Base-by-base conservation (phyloP, 129 eudicot species). In the Centrapalus pauciflorus region DNA sequence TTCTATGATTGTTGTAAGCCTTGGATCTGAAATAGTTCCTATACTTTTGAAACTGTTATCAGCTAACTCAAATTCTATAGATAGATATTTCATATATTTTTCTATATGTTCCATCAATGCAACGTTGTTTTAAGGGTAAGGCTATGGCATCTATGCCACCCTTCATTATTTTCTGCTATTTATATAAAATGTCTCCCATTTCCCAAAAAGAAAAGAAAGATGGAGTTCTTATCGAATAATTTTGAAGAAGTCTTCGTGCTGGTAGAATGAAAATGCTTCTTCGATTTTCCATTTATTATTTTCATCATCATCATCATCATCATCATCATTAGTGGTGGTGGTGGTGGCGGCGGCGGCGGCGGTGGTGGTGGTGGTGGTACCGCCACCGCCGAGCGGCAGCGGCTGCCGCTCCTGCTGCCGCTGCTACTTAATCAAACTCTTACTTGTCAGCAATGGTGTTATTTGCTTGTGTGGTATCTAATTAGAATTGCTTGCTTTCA, bases 401-500 rank as follows among this genome's bases (percentile, higher is more conserved):
- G n/a, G n/a, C n/a, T n/a, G n/a, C n/a, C n/a, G n/a, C n/a, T n/a
- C n/a, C n/a, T n/a, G n/a, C 19, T 16, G 24, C 19, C 19, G 25
- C 54, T 48, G 16, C 19, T 34, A 35, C 66, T 61, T 61, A 50
- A 61, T 40, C 19, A 55, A 55, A 25, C 66, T 38, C n/a, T 20
- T 70, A 12, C 66, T 21, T 40, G 29, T 69, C 56, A 16, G 20
- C 37, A 38, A 40, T 55, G 41, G 30, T n/a, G 60, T 61, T 25
- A 50, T 63, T 62, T 54, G 37, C 61, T 48, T 60, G 7, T 63
- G 38, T 61, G 34, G 23, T 34, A 48, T 49, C 67, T 64, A n/a
- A n/a, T n/a, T 43, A 67, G 27, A 71, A 54, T 61, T 26, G 23
- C 37, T 63, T 49, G 63, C 55, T 67, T 75, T 79, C 90, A 92